Percentiles rank a stretch among this genome's conserved stretches.
Conservation (phyloP, 2,329 filamentous ascomycete species). For the Chaetomium sp. region DNA sequence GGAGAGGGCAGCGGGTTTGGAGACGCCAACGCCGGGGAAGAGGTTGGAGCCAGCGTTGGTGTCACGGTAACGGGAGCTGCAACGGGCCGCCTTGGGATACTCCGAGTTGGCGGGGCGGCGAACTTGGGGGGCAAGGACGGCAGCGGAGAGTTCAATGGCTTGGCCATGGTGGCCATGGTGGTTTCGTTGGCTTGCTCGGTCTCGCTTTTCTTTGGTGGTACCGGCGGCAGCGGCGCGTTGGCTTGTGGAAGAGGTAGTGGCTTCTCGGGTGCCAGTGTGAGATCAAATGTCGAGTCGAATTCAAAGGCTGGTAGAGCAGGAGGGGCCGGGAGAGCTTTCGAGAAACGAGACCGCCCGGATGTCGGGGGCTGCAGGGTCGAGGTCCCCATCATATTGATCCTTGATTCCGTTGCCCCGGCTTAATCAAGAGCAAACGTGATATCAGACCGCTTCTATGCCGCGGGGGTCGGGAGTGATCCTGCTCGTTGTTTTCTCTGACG, state of each 20-base stretch:
- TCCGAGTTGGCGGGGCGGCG: conserved; percentile 24
- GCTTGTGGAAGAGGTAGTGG: conserved; percentile 24
- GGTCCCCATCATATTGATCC: conserved; percentile 34
- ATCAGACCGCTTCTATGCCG: conserved; percentile 15
- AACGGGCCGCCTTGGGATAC: conserved; percentile 34
- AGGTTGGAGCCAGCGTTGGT: conserved; percentile 11
- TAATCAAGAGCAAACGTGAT: conserved; percentile 19
- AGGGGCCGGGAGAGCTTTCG: conserved; percentile 59
- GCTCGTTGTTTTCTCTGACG: conserved; percentile 26
- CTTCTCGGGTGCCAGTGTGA: conserved; percentile 28
- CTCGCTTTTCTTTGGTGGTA: conserved; percentile 30
- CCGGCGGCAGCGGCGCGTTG: conserved; percentile 27
- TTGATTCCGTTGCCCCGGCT: conserved; percentile 13
- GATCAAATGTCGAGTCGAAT: conserved; percentile 26
- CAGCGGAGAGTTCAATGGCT: conserved; percentile 32
- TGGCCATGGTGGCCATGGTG: conserved; percentile 28
- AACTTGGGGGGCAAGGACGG: conserved; percentile 30
- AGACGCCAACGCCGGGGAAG: conserved; percentile 11
- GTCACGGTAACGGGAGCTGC: conserved; percentile 23
- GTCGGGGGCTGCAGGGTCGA: conserved; percentile 35
- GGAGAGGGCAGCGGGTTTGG: conserved; percentile 41
- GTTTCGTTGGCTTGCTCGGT: conserved; percentile 6
- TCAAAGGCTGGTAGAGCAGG: conserved; percentile 42
- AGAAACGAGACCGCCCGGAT: conserved; percentile 56
- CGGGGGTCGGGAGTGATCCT: conserved; percentile 16